These are phyloP conservation scores for Vigna mungo DNA, from an alignment of 306 rosid species.

Conservation along the genomic window DNA sequence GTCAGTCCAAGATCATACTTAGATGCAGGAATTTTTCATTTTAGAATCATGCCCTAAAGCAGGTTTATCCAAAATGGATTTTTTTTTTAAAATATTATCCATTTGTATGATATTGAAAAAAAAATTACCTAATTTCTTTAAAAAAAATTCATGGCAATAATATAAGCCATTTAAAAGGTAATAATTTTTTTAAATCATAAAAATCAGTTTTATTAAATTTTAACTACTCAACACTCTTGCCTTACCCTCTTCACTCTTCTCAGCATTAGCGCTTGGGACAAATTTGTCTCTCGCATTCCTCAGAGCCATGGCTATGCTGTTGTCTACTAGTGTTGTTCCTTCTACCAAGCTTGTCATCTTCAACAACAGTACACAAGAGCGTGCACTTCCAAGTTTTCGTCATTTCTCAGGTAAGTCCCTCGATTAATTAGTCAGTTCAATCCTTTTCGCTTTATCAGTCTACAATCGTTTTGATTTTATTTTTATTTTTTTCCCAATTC, in stretches of 20 bases:
- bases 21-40: no score
- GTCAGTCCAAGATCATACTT: no score
- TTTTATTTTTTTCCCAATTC: slow-evolving; percentile 9
- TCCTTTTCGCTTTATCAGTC: slow-evolving; percentile 30
- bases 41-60: no score
- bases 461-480: not conserved
- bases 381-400: slow-evolving; percentile 31
- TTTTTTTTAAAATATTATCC: no score
- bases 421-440: not conserved
- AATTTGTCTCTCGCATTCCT: not conserved
- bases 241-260: not conserved
- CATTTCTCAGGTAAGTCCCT: slow-evolving; percentile 54
- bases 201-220: not conserved
- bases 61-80: no score
- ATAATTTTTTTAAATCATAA: no score
- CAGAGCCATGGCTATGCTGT: slow-evolving; percentile 56
- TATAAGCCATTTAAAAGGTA: no score
- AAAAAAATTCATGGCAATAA: no score
- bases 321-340: slow-evolving; percentile 53
- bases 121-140: no score
- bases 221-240: not conserved
- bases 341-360: slow-evolving; percentile 52
- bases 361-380: slow-evolving; percentile 36
- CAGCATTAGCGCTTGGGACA: not conserved
- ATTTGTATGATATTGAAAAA: no score